These are phyloP conservation scores for Triticum dicoccoides DNA, from an alignment of 176 grass and related monocot species.

Conservation along the genomic window DNA sequence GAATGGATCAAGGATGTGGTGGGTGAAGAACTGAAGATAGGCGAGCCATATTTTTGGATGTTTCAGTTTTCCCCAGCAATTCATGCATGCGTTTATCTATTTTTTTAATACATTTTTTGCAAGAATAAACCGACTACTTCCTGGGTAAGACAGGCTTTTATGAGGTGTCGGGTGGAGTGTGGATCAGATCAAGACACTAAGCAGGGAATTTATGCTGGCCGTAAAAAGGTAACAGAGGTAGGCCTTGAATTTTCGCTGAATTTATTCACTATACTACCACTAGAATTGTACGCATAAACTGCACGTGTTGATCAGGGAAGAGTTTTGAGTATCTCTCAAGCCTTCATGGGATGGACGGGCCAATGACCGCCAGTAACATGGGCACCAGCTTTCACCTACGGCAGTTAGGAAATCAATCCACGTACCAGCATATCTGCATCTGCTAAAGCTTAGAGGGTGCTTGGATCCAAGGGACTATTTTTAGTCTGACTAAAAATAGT, in stretches of 20 bases:
- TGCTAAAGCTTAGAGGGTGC: too few species aligned
- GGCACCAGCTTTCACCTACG: not conserved
- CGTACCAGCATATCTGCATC: not conserved
- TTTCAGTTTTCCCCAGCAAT: too few species aligned
- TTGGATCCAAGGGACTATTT: too few species aligned
- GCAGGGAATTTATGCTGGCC: not conserved
- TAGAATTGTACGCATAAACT: not conserved
- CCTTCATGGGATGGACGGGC: not conserved
- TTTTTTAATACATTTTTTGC: not conserved
- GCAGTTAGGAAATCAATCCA: not conserved
- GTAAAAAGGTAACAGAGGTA: too few species aligned
- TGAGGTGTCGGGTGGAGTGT: not conserved
- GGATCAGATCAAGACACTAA: not conserved
- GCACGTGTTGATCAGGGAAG: not conserved
- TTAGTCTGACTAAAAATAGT: too few species aligned
- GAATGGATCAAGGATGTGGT: too few species aligned
- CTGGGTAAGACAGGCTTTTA: not conserved
- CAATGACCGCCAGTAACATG: not conserved
- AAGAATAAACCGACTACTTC: constrained; percentile 12
- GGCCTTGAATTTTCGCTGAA: not conserved
- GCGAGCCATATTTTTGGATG: too few species aligned
- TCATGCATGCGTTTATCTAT: too few species aligned
- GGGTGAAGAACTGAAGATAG: too few species aligned
- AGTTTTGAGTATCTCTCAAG: not conserved
- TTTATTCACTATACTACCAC: not conserved